These are phyloP conservation scores for Volvariella surrecta DNA, from an alignment of 1,284 basidiomycete species.

Conservation along the genomic window DNA sequence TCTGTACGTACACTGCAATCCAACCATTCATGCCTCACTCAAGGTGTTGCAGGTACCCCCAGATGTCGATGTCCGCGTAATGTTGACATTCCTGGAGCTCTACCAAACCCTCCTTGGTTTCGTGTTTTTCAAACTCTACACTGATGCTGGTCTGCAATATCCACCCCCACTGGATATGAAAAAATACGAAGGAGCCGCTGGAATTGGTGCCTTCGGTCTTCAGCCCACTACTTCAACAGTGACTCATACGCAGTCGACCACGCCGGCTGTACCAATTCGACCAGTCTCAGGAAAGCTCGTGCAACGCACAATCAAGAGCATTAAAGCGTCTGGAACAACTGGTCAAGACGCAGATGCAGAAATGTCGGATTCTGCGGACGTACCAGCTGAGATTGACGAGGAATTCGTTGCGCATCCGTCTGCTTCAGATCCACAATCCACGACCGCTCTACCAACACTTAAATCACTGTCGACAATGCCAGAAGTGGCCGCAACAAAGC, in stretches of 20 bases:
- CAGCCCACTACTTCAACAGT: slow-evolving; percentile 20
- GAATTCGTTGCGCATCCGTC: slow-evolving; percentile 66
- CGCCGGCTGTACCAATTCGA: slow-evolving; percentile 40
- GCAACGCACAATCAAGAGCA: slow-evolving; percentile 63
- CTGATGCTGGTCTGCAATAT: slow-evolving; percentile 90
- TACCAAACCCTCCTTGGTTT: slow-evolving; percentile 97
- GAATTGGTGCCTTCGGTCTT: slow-evolving; percentile 79
- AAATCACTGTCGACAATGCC: slow-evolving; percentile 61
- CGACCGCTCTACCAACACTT: slow-evolving; percentile 67
- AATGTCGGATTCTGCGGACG: slow-evolving; percentile 25
- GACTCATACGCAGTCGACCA: slow-evolving; percentile 20
- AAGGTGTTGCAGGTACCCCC: slow-evolving; percentile 62
- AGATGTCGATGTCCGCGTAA: slow-evolving; percentile 97
- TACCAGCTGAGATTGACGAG: slow-evolving; percentile 47
- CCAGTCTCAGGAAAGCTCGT: slow-evolving; percentile 64
- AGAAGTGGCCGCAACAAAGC: slow-evolving; percentile 39
- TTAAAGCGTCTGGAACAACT: slow-evolving; percentile 30
- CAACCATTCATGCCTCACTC: slow-evolving; percentile 2
- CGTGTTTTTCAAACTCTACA: slow-evolving; percentile 95
- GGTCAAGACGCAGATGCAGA: slow-evolving; percentile 28
- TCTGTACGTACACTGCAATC: slow-evolving; percentile 62
- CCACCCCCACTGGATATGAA: slow-evolving; percentile 84
- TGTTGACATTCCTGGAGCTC: slow-evolving; percentile 97
- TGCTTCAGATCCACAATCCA: slow-evolving; percentile 43
- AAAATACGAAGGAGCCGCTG: slow-evolving; percentile 85